Percentiles rank a stretch among this genome's conserved stretches.
These are phyloP conservation scores for Phragmites australis DNA, from an alignment of 176 grass and related monocot species.

Conservation along the genomic window DNA sequence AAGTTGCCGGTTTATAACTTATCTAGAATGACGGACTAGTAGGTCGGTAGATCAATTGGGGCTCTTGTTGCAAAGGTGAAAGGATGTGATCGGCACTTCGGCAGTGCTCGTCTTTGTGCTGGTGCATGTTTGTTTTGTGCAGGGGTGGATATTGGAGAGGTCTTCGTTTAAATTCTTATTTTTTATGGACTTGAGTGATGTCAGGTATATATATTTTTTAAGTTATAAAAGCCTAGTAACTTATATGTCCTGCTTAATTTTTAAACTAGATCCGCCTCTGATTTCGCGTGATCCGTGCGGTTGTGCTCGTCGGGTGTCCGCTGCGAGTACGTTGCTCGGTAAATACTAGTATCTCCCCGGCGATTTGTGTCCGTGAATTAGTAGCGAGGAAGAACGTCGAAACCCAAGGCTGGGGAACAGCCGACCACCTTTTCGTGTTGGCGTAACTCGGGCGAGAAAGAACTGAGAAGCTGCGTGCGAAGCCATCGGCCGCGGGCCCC, in stretches of 20 bases:
- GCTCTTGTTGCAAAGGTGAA: slow-evolving; percentile 32
- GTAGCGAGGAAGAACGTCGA: background rate
- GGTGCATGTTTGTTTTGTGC: background rate
- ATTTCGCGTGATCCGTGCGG: background rate
- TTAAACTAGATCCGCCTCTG: too few relatives aligned
- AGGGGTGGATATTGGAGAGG: too few relatives aligned
- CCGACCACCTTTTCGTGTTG: background rate
- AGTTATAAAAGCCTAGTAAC: too few relatives aligned
- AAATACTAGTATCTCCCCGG: too few relatives aligned
- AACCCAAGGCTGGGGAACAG: background rate
- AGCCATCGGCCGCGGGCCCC: background rate
- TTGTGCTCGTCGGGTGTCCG: slow-evolving; percentile 5
- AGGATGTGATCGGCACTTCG: slow-evolving; percentile 6
- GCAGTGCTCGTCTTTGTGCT: slow-evolving; percentile 24
- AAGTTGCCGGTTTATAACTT: background rate
- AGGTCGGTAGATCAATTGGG: background rate
- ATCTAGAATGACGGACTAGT: background rate
- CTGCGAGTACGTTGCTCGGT: background rate
- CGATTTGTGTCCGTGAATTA: too few relatives aligned
- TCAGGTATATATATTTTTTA: too few relatives aligned
- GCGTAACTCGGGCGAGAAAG: background rate
- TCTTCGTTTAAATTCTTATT: too few relatives aligned
- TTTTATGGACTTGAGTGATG: too few relatives aligned
- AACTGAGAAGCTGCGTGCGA: background rate
- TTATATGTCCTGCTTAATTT: too few relatives aligned